A percentile compares a stretch with the other conserved stretches of the same genome.
These are phyloP conservation scores for Strigomonas oncopelti DNA, from an alignment of 208 protist genomes.

Conservation along the genomic window DNA sequence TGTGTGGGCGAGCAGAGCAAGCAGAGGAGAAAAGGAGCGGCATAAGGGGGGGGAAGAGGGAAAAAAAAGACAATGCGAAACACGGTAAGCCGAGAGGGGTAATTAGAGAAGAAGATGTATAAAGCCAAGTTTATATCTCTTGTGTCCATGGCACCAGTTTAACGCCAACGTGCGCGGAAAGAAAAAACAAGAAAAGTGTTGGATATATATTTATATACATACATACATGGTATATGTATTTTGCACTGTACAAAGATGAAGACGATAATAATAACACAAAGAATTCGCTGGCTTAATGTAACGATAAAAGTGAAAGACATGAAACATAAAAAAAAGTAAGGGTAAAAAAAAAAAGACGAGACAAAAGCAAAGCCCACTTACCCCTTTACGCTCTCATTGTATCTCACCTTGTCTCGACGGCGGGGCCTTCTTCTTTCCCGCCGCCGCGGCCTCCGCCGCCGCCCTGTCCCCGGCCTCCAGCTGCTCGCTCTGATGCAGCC, in stretches of 20 bases:
- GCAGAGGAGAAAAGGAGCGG: background rate
- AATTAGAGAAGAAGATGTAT: background rate
- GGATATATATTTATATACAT: background rate
- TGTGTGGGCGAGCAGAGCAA: background rate
- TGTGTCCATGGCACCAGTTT: no score
- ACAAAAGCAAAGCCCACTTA: background rate
- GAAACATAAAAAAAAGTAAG: background rate
- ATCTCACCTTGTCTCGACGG: slow-evolving; percentile 3
- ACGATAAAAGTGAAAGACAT: slow-evolving; percentile 3
- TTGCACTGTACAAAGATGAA: background rate
- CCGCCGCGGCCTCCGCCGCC: background rate
- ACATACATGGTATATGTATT: no score
- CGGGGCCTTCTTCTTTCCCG: background rate
- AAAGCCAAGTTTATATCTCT: background rate
- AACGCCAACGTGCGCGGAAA: no score
- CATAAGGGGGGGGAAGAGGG: background rate
- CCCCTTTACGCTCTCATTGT: background rate
- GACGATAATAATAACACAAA: background rate
- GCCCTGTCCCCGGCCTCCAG: background rate
- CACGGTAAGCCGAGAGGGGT: background rate
- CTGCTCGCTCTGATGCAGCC: slow-evolving; percentile 29
- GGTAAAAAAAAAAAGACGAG: slow-evolving; percentile 9
- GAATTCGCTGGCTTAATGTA: background rate
- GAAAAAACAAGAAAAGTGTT: background rate
- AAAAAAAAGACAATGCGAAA: background rate